Evolutionary conservation across 352 stramenopile species (phyloP), one percentile per base, ranked within the genome.

Genomic region (Globisporangium canariense): DNA sequence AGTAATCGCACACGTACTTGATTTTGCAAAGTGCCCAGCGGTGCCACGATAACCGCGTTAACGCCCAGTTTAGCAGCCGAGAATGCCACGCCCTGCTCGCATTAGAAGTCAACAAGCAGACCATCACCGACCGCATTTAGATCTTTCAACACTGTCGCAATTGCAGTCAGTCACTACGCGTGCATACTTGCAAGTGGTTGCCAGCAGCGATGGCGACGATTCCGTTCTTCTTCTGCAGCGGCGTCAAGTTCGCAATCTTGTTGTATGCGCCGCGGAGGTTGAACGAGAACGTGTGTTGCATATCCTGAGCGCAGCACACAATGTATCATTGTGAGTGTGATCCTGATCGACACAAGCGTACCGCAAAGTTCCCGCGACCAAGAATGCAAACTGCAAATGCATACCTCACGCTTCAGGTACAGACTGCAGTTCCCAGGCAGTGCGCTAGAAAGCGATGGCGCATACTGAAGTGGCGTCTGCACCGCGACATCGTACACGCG

Each of bases 251-350:
- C n/a, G 91, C 94, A 77, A 99, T 99, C 78, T 98, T 98, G 80
- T 99, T 99, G 88, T 99, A 98, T 13, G 97, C 97, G 41, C 97
- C 97, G 46, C 97, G 91, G 60, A 99, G 79, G 79, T 99, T 99
- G 83, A 99, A 99, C 43, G 94, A 98, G 71, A 99, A 99, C 20
- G 98, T 98, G 13, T 96, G 95, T 77, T 99, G 97, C 66, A 97
- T 95, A 70, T 99, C 97, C 78, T 89, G 20, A 45, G 30, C 32
- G 13, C 22, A 65, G 25, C 47, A 30, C 40, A 28, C 25, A 28
- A 28, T 28, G 25, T 2, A 28, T 28, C 25, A 28, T 28, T 28
- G 25, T 28, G 25, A 28, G 25, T 28, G 25, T 28, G 25, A 28
- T 28, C 25, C 25, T 28, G 25, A 28, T 28, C 34, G 34, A 4